Percentiles rank a stretch among this genome's conserved stretches.
Evolutionary conservation across 208 protist genomes (phyloP).

Genomic region (Phytomonas francai): DNA sequence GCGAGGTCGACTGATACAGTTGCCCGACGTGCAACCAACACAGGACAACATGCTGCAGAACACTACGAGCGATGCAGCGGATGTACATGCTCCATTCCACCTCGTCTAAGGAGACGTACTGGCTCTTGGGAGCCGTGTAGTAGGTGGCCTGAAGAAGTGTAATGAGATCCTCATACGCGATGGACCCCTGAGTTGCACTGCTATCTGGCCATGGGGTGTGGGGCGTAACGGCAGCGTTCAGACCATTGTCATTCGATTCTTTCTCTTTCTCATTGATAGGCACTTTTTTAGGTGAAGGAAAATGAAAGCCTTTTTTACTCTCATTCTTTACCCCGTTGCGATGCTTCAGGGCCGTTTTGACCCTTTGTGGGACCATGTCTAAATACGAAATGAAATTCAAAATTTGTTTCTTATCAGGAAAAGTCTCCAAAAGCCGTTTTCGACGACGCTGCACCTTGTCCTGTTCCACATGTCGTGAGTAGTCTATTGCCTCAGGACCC

Average conservation of each 20-base stretch:
- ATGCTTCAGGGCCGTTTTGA: not conserved
- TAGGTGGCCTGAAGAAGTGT: not conserved
- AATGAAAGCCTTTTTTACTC: not conserved
- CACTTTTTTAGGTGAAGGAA: not conserved
- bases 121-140: slow-evolving; percentile 13
- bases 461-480: not conserved
- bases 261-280: not conserved
- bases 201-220: not conserved
- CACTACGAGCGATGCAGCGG: slow-evolving; percentile 30
- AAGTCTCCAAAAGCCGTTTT: not conserved
- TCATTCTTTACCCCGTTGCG: not conserved
- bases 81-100: slow-evolving; percentile 75
- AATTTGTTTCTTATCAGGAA: not conserved
- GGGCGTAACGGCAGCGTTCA: not conserved
- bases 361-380: not conserved
- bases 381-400: not conserved
- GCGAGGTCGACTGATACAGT: not conserved
- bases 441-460: not conserved
- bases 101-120: slow-evolving; percentile 31
- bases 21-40: slow-evolving; percentile 9
- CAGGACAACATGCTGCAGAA: slow-evolving; percentile 30
- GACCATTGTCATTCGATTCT: not conserved
- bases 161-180: not conserved
- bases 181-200: not conserved
- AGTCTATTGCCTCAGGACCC: slow-evolving; percentile 12